phyloP scores from a whole-genome alignment of 371 early-diverging fungal species.

The Mucor mucedo region DNA sequence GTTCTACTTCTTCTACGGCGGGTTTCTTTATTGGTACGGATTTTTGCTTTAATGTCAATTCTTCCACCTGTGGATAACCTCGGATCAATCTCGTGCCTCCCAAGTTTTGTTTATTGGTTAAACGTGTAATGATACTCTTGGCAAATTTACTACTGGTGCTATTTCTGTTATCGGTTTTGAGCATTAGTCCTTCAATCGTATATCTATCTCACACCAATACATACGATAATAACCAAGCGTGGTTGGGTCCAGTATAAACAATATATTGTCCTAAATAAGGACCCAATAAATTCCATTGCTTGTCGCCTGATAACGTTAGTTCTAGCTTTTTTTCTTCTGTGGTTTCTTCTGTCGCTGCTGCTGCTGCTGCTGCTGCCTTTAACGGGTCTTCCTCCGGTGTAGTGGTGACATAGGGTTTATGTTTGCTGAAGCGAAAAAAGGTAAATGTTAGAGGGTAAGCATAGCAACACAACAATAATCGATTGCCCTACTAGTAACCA shows the following conservation, averaged over 20 bases:
- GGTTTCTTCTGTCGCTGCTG: slow-evolving; percentile 11
- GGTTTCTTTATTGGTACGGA: slow-evolving; percentile 18
- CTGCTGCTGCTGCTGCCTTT: neutral
- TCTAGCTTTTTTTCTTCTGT: slow-evolving; percentile 49
- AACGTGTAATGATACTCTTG: slow-evolving; percentile 70
- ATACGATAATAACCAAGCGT: slow-evolving; percentile 74
- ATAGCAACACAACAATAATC: neutral
- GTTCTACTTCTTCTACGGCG: neutral
- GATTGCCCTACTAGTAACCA: slow-evolving; percentile 67
- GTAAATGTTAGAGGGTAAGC: neutral
- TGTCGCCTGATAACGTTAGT: slow-evolving; percentile 40
- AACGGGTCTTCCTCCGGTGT: neutral
- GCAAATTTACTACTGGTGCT: slow-evolving; percentile 68
- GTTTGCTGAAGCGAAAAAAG: slow-evolving; percentile 38
- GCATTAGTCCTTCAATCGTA: no score
- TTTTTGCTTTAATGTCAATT: slow-evolving; percentile 28
- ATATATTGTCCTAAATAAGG: slow-evolving; percentile 80
- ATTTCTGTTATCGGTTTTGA: slow-evolving; percentile 24
- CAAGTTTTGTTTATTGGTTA: slow-evolving; percentile 66
- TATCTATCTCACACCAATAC: slow-evolving; percentile 4
- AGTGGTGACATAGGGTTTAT: slow-evolving; percentile 58
- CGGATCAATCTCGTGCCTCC: slow-evolving; percentile 77
- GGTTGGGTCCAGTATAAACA: slow-evolving; percentile 63
- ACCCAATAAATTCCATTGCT: slow-evolving; percentile 76
- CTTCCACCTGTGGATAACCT: slow-evolving; percentile 76